These are phyloP conservation scores for Onygena corvina DNA, from an alignment of 2,329 filamentous ascomycete genomes.

Conservation along the genomic window DNA sequence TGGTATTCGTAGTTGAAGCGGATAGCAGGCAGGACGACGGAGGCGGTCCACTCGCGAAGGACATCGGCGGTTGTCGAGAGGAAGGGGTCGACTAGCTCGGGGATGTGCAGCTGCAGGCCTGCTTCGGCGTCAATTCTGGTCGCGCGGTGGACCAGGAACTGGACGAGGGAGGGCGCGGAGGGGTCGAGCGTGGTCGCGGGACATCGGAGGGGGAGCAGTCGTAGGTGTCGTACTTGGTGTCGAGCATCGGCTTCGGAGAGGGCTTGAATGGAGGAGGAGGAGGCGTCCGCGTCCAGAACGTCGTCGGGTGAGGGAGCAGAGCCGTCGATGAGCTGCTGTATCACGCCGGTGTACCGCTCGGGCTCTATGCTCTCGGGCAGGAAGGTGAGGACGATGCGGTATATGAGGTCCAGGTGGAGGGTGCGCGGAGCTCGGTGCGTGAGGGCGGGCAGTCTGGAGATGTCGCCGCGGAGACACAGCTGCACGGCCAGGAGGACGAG, in stretches of 20 bases:
- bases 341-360: slow-evolving; percentile 36
- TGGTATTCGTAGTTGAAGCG: slow-evolving; percentile 53
- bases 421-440: slow-evolving; percentile 37
- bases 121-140: slow-evolving; percentile 48
- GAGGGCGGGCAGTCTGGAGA: slow-evolving; percentile 41
- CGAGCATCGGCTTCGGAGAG: slow-evolving; percentile 40
- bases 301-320: slow-evolving; percentile 10
- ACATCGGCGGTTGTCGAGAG: slow-evolving; percentile 39
- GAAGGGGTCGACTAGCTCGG: slow-evolving; percentile 47
- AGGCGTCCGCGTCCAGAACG: slow-evolving; percentile 26
- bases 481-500: slow-evolving; percentile 48
- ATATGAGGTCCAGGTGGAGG: slow-evolving; percentile 41
- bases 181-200: slow-evolving; percentile 33
- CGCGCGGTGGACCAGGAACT: slow-evolving; percentile 50
- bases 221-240: slow-evolving; percentile 42
- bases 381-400: slow-evolving; percentile 50
- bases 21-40: slow-evolving; percentile 46
- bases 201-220: slow-evolving; percentile 39
- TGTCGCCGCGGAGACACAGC: slow-evolving; percentile 43
- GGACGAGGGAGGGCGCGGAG: slow-evolving; percentile 39
- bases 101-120: slow-evolving; percentile 45
- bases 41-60: slow-evolving; percentile 49
- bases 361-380: slow-evolving; percentile 48
- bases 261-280: slow-evolving; percentile 37
- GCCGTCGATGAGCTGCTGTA: slow-evolving; percentile 37